Base-by-base conservation (phyloP, 768 basidiomycete species). In the Mycena capillaripes region DNA sequence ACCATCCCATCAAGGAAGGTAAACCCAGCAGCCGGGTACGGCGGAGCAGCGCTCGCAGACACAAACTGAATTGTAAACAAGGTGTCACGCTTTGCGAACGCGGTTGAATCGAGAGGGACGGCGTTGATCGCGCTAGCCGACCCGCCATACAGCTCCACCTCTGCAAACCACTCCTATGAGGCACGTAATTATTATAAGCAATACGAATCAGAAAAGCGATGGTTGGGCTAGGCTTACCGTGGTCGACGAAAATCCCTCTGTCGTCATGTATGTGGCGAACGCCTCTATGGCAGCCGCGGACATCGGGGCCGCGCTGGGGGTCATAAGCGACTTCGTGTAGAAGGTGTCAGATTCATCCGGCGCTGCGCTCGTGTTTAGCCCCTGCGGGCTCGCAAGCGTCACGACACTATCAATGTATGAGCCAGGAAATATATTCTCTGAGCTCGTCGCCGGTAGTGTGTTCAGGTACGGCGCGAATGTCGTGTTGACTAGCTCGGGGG, bases 241-340 rank as follows among this genome's bases (percentile, higher is more conserved):
- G 23, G 79, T 73, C 3, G 84, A 76, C 4, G 75, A 73, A 40
- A 82, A 83, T 2, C 85, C 86, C 66, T 86, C 74, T 34, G 78
- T 83, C 0, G 82, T 79, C 46, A 87, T 77, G 48, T 83, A 83
- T 2, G 77, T 73, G 75, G 83, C 82, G 62, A 85, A 86, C 1
- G 82, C 81, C 38, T 73, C 66, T 27, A 82, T 72, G 11, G 86
- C 82, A 19, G 77, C 65, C 11, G 70, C 71, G 0, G 79, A 75
- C 67, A 86, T 80, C 0, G 82, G 83, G 9, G 79, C 72, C 10
- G 66, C 73, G 29, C 80, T 71, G 12, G 85, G 85, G 0, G 82
- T 84, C 82, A 85, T 84, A 21, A 86, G 56, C 4, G 81, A 83
- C 75, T 86, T 86, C 1, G 81, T 81, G 53, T 86, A 87, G 76